A percentile compares a stretch with the other conserved stretches of the same genome.
phyloP scores from a whole-genome alignment of 2,329 filamentous ascomycete genomes.

The Colletotrichum musicola region DNA sequence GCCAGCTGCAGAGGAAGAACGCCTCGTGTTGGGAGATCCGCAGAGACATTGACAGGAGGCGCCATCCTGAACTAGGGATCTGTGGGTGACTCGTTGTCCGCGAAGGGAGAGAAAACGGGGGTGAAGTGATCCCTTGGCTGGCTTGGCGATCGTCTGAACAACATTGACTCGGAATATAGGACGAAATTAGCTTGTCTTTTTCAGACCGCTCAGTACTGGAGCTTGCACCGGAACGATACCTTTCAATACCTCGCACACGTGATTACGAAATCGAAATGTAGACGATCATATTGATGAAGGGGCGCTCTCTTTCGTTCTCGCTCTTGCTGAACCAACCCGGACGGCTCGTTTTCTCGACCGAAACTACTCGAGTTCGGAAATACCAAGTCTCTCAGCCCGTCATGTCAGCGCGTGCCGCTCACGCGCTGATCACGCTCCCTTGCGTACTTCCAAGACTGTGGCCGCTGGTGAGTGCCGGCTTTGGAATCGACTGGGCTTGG shows the following conservation, averaged over 20 bases:
- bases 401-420: not conserved
- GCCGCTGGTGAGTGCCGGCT: no score
- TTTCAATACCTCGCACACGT: constrained; percentile 2
- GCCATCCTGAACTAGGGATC: not conserved
- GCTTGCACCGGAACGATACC: not conserved
- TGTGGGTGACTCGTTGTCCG: not conserved
- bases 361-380: not conserved
- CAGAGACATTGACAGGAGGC: constrained; percentile 8
- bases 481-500: not conserved
- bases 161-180: constrained; percentile 13
- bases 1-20: not conserved
- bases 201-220: constrained; percentile 13
- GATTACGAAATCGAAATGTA: not conserved
- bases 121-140: constrained; percentile 10
- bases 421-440: not conserved
- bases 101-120: constrained; percentile 8
- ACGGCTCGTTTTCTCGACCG: not conserved
- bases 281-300: not conserved
- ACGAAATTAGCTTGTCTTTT: constrained; percentile 7
- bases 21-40: constrained; percentile 2
- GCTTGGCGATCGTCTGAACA: constrained; percentile 20
- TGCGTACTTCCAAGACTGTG: not conserved
- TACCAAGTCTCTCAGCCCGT: not conserved
- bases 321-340: not conserved
- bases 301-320: not conserved